phyloP scores from a whole-genome alignment of 192 early-diverging fungal genomes.

The Rhizoclosmatium sp. region DNA sequence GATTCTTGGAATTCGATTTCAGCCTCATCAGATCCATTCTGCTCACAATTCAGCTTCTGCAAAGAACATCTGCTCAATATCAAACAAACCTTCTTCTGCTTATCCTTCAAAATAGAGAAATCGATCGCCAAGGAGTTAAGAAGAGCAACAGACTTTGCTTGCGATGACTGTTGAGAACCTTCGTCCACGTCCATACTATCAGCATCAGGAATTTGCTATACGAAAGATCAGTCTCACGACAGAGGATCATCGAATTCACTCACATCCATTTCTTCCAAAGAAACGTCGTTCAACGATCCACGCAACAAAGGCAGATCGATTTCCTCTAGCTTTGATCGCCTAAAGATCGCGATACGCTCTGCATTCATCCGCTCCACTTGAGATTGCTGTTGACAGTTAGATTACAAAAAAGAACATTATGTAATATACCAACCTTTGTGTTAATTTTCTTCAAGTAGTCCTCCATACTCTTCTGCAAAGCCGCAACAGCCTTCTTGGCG shows the following conservation, averaged over 20 bases:
- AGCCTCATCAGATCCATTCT: constrained; percentile 57
- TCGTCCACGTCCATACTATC: constrained; percentile 34
- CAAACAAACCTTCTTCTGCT: constrained; percentile 55
- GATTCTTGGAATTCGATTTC: constrained; percentile 74
- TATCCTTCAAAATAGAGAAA: constrained; percentile 61
- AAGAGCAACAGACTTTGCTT: constrained; percentile 26
- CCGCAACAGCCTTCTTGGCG: constrained; percentile 62
- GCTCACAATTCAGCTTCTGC: not conserved
- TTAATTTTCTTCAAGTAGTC: constrained; percentile 65
- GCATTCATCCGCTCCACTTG: constrained; percentile 81
- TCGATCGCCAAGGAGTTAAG: constrained; percentile 64
- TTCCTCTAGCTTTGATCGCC: constrained; percentile 93
- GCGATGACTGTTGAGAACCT: constrained; percentile 1
- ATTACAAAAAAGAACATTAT: constrained; percentile 23
- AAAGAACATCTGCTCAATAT: constrained; percentile 4
- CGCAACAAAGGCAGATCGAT: constrained; percentile 83
- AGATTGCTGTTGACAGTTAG: constrained; percentile 56
- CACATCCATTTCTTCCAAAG: constrained; percentile 73
- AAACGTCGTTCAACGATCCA: constrained; percentile 78
- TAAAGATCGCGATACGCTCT: constrained; percentile 81
- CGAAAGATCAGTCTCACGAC: constrained; percentile 17
- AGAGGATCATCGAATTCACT: constrained; percentile 38
- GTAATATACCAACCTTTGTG: constrained; percentile 39
- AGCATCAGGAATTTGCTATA: constrained; percentile 11
- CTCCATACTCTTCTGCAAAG: constrained; percentile 74